A percentile compares a stretch with the other conserved stretches of the same genome.
Evolutionary conservation across 2,329 filamentous ascomycete genomes (phyloP).

Genomic region (Apiospora sp.): DNA sequence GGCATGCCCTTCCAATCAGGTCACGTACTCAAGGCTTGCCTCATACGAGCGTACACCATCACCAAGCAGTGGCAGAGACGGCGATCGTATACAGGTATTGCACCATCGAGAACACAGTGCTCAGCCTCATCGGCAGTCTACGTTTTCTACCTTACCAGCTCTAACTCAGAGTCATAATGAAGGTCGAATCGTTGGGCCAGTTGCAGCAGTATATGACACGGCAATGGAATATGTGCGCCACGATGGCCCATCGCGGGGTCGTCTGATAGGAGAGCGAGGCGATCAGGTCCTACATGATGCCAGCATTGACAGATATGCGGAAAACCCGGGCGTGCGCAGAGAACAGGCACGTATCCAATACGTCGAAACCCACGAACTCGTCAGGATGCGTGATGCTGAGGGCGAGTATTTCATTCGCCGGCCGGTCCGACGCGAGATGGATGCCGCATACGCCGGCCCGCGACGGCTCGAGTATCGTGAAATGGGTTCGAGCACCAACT

Average conservation of each 20-base stretch:
- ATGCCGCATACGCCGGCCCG: constrained; percentile 29
- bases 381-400: constrained; percentile 53
- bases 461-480: not conserved
- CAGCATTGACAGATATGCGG: not conserved
- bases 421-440: constrained; percentile 46
- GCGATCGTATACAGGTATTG: constrained; percentile 36
- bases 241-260: not conserved
- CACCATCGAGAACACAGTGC: constrained; percentile 45
- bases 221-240: not conserved
- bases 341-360: constrained; percentile 29
- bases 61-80: constrained; percentile 42
- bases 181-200: not conserved
- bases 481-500: not conserved
- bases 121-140: constrained; percentile 28
- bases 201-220: not conserved
- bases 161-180: not conserved
- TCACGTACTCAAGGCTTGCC: not conserved
- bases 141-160: not conserved
- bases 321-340: not conserved
- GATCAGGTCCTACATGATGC: not conserved
- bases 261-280: not conserved
- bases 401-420: constrained; percentile 55
- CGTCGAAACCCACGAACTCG: constrained; percentile 52
- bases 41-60: constrained; percentile 43
- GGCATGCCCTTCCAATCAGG: not conserved